Evolutionary conservation across 768 basidiomycete species (phyloP), one percentile per base, ranked within the genome.

Genomic region (Mycena sanguinolenta): DNA sequence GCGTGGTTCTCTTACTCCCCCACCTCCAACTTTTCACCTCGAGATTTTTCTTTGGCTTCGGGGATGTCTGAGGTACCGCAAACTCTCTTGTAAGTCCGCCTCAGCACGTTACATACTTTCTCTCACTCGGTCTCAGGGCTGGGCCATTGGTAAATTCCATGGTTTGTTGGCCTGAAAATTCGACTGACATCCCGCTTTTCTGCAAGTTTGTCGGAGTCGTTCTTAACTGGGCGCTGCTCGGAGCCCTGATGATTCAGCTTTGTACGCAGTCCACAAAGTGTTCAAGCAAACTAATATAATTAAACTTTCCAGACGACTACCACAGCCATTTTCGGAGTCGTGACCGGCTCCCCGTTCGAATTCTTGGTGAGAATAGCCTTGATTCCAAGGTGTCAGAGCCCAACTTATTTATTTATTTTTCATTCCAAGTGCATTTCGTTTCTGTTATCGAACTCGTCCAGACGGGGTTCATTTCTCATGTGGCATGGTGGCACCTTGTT

Each of bases 201-300:
- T n/a, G n/a, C n/a, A 27, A 60, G 59, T 60, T 60, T 42, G 36
- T 60, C 10, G 42, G 59, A 16, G 42, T 36, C 8, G 30, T 60
- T 25, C 59, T 60, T 19, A 60, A 60, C 17, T 60, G 59, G 59
- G 59, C 59, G 2, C 49, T 60, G 59, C 25, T 60, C 21, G 59
- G 59, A 5, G 59, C 59, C 27, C 59, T 60, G 10, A 27, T 49
- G 21, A 60, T 46, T 60, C 59, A 60, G 30, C 9, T 60, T 34
- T 60, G 59, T 60, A 44, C 44, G 34, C 25, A 14, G 8, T 46
- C 27, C 16, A n/a, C n/a, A 6, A 49, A 49, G 23, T 23, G 16
- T 49, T 49, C 23, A 49, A 8, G 46, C 16, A 23, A 7, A 7
- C 7, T 44, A 49, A 23, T 8, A 7, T 23, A 23, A 49, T 23